Evolutionary conservation across 2,329 filamentous ascomycete genomes (phyloP).

Genomic region (Fusarium sp.): DNA sequence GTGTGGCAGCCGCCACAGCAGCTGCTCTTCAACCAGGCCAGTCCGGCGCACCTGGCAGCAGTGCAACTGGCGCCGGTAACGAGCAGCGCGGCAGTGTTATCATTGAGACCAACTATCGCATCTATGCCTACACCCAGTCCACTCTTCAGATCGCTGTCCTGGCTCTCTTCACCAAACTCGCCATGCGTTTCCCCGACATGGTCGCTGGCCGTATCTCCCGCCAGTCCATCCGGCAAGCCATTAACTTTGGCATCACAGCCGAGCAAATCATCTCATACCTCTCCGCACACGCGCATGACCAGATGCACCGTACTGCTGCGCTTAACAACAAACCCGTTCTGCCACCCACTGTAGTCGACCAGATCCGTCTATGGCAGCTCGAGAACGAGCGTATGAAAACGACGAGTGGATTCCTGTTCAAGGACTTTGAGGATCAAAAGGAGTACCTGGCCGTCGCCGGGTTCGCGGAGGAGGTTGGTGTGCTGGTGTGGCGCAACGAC

Average conservation of each 20-base stretch:
- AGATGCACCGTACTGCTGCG: constrained; percentile 81
- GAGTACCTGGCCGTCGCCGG: constrained; percentile 80
- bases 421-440: constrained; percentile 81
- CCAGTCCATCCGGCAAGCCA: constrained; percentile 87
- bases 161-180: constrained; percentile 88
- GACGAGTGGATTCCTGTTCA: constrained; percentile 87
- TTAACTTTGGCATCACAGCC: constrained; percentile 90
- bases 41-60: constrained; percentile 51
- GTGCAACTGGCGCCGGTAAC: constrained; percentile 54
- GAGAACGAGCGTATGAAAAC: constrained; percentile 95
- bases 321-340: constrained; percentile 77
- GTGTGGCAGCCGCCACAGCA: constrained; percentile 77
- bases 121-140: constrained; percentile 97
- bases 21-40: constrained; percentile 58
- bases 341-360: constrained; percentile 95
- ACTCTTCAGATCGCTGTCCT: constrained; percentile 96
- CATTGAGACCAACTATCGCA: constrained; percentile 96
- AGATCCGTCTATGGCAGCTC: constrained; percentile 97
- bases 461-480: constrained; percentile 92
- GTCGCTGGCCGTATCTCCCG: constrained; percentile 93
- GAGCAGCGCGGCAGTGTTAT: constrained; percentile 86
- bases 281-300: constrained; percentile 91
- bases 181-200: constrained; percentile 93
- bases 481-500: constrained; percentile 89
- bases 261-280: constrained; percentile 97